Conservation (phyloP, 2,329 filamentous ascomycete genomes). For the Lasiodiplodia sp. region DNA sequence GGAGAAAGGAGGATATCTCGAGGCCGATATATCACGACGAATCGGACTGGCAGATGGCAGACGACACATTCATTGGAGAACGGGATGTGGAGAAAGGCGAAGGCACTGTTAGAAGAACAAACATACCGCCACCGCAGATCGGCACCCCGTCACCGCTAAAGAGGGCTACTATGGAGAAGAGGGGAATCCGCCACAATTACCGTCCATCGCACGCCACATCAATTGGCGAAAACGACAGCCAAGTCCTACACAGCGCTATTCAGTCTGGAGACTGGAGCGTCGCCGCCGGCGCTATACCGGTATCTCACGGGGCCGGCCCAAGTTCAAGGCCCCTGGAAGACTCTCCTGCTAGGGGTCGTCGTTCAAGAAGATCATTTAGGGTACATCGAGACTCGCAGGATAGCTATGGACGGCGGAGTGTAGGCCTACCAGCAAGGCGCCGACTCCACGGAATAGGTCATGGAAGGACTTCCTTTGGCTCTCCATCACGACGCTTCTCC, state of each 20-base stretch:
- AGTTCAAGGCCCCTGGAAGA: slow-evolving; percentile 42
- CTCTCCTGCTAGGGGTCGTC: slow-evolving; percentile 35
- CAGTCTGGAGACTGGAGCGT: slow-evolving; percentile 38
- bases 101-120: slow-evolving; percentile 33
- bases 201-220: slow-evolving; percentile 49
- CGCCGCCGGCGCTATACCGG: slow-evolving; percentile 36
- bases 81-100: slow-evolving; percentile 50
- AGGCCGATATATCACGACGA: slow-evolving; percentile 48
- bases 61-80: slow-evolving; percentile 32
- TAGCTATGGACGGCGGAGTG: slow-evolving; percentile 35
- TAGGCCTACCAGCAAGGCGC: slow-evolving; percentile 42
- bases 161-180: slow-evolving; percentile 6
- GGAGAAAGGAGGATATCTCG: slow-evolving; percentile 46
- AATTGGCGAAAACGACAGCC: slow-evolving; percentile 47
- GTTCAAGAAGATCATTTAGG: slow-evolving; percentile 20
- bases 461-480: slow-evolving; percentile 37
- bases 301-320: slow-evolving; percentile 43
- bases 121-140: slow-evolving; percentile 48
- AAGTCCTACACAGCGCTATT: slow-evolving; percentile 42
- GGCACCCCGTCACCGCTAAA: slow-evolving; percentile 22
- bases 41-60: slow-evolving; percentile 36
- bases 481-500: slow-evolving; percentile 15
- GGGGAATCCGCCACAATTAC: slow-evolving; percentile 31
- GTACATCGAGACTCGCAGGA: slow-evolving; percentile 34
- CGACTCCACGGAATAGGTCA: slow-evolving; percentile 42